A percentile compares a stretch with the other conserved stretches of the same genome.
Evolutionary conservation across 352 stramenopile species (phyloP).

Genomic region (Phytophthora brassicae): DNA sequence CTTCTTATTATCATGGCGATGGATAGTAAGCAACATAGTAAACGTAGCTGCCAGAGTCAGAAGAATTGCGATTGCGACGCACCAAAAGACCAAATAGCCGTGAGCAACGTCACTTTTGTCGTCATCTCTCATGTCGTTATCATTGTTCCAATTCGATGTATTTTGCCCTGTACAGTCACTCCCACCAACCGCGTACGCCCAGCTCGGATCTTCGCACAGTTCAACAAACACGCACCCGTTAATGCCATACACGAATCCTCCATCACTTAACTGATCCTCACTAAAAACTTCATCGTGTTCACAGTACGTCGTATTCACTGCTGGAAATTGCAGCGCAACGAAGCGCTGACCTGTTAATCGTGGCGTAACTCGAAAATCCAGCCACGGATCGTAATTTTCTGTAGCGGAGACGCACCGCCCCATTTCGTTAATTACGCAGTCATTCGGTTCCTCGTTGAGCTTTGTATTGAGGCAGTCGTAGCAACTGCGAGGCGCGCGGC

Average conservation of each 20-base stretch:
- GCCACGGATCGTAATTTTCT: conserved; percentile 27
- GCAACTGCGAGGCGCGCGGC: conserved; percentile 36
- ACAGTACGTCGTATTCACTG: conserved; percentile 47
- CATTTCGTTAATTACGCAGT: conserved; percentile 33
- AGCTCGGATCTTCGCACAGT: conserved; percentile 28
- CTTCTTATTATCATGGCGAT: conserved; percentile 18
- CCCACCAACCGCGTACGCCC: conserved; percentile 25
- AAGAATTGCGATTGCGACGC: conserved; percentile 22
- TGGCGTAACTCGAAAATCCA: conserved; percentile 30
- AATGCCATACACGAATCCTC: conserved; percentile 26
- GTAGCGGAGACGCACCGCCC: conserved; percentile 28
- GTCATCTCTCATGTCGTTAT: not conserved
- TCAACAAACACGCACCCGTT: conserved; percentile 36
- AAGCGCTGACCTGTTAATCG: not conserved
- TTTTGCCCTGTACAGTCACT: conserved; percentile 19
- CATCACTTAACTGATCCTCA: not conserved
- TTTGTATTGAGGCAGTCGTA: conserved; percentile 43
- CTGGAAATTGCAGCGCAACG: conserved; percentile 28
- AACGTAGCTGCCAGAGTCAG: conserved; percentile 25
- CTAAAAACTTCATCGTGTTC: conserved; percentile 25
- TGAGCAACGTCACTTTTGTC: conserved; percentile 1
- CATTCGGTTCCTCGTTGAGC: conserved; percentile 23
- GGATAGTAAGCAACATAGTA: conserved; percentile 25
- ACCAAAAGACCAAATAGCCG: conserved; percentile 32
- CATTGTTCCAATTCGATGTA: not conserved